Conservation (phyloP, 2,329 filamentous ascomycete genomes). For the Calonectria ilicicola region DNA sequence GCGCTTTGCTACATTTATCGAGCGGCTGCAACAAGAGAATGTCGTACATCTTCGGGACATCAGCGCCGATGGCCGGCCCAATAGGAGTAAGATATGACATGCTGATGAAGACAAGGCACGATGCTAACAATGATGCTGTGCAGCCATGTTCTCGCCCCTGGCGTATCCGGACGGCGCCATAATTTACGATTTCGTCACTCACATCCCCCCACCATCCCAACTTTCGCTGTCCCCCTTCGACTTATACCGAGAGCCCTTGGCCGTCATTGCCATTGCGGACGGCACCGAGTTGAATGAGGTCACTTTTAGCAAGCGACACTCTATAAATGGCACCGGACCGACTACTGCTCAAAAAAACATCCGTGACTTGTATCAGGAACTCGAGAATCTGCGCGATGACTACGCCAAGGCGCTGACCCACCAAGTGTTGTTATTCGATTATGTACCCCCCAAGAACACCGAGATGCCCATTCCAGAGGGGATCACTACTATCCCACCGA, state of each 20-base stretch:
- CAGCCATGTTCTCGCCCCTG: conserved; percentile 94
- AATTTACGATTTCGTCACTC: conserved; percentile 87
- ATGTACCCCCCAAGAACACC: conserved; percentile 60
- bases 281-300: conserved; percentile 74
- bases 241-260: conserved; percentile 85
- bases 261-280: conserved; percentile 87
- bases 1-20: conserved; percentile 82
- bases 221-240: conserved; percentile 89
- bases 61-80: conserved; percentile 84
- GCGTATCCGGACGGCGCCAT: conserved; percentile 89
- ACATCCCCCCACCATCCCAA: conserved; percentile 83
- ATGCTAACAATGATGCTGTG: conserved; percentile 34
- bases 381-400: conserved; percentile 77
- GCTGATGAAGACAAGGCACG: neutral
- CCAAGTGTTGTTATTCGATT: conserved; percentile 85
- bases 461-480: conserved; percentile 73
- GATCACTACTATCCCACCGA: conserved; percentile 77
- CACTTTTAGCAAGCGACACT: conserved; percentile 66
- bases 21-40: conserved; percentile 82
- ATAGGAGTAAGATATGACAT: conserved; percentile 74
- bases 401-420: conserved; percentile 84
- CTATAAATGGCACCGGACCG: conserved; percentile 61
- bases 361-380: conserved; percentile 71
- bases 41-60: conserved; percentile 88
- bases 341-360: conserved; percentile 69